phyloP scores from a whole-genome alignment of 371 early-diverging fungal genomes.

The Mortierella sp. region DNA sequence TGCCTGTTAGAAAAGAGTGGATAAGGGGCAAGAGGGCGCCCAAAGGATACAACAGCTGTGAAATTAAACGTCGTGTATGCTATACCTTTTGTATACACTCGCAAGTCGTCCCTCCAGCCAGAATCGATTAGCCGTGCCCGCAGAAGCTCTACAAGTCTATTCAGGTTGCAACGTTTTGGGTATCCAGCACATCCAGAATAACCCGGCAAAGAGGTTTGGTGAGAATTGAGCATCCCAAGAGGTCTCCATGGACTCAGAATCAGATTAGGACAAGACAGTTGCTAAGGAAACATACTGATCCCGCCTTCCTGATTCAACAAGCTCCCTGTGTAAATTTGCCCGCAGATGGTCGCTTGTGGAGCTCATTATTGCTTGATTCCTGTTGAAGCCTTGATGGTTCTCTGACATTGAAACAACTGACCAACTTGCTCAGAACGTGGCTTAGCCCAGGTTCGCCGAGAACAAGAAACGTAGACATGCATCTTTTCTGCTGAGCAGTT shows the following conservation, averaged over 20 bases:
- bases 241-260: too few relatives aligned
- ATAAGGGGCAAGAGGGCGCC: neutral
- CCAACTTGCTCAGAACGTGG: neutral
- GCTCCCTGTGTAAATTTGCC: constrained; percentile 40
- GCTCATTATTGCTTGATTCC: constrained; percentile 27
- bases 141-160: constrained; percentile 41
- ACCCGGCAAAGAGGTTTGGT: neutral
- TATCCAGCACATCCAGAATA: neutral
- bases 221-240: neutral
- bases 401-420: neutral
- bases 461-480: neutral
- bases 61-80: neutral
- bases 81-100: constrained; percentile 42
- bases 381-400: neutral
- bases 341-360: constrained; percentile 41
- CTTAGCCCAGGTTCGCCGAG: neutral
- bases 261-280: too few relatives aligned
- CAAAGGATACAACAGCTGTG: too few relatives aligned
- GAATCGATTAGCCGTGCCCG: constrained; percentile 43
- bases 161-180: neutral
- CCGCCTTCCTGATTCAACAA: constrained; percentile 49
- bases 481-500: neutral
- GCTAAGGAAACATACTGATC: constrained; percentile 39
- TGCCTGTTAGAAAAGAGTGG: too few relatives aligned
- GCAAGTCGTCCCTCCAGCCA: constrained; percentile 52